Base-by-base conservation (phyloP, 1,284 basidiomycete species). In the Pterulicium gracile region DNA sequence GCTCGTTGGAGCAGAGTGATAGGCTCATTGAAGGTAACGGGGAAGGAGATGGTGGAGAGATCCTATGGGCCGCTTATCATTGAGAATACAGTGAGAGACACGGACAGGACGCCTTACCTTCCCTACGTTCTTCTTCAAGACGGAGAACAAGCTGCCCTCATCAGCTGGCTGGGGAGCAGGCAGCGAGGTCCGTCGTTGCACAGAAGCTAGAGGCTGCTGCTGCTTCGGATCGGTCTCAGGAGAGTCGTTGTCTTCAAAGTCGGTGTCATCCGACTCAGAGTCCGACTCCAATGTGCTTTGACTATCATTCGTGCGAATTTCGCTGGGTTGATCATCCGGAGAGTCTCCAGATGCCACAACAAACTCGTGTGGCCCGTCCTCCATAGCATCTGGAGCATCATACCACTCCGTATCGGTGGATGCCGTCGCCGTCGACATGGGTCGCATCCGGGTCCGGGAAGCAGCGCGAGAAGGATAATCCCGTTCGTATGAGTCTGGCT, bases 91-190 rank as follows among this genome's bases (percentile, higher is more conserved):
- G 32, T 44, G 13, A 46, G 18, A 15, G 5, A 19, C 19, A 43
- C 12, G 18, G 18, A 32, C 27, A 32, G n/a, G 15, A 39, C 36
- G 36, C n/a, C 57, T 17, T 51, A 87, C 88, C 70, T 92, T 93
- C 48, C 90, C 90, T 43, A 96, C 85, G 57, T 92, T 95, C 67
- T 93, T 95, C 67, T 91, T 91, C 45, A 96, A 64, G 49, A 95
- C 80, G 1, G 81, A 68, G 56, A 95, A 89, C 36, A 96, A 65
- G 53, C 87, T 91, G 3, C 89, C 87, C 65, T 96, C 92, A 49
- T 94, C 88, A 1, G 78, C 81, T 14, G 82, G 66, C n/a, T 75
- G 68, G 5, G 69, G 69, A 21, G 74, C 73, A 13, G 84, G 91
- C 35, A 96, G 67, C 43, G 67, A 66, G 1, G 72, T 79, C 51